These are phyloP conservation scores for Micromonas commoda DNA, from an alignment of 139 green algal genomes.

Conservation along the genomic window DNA sequence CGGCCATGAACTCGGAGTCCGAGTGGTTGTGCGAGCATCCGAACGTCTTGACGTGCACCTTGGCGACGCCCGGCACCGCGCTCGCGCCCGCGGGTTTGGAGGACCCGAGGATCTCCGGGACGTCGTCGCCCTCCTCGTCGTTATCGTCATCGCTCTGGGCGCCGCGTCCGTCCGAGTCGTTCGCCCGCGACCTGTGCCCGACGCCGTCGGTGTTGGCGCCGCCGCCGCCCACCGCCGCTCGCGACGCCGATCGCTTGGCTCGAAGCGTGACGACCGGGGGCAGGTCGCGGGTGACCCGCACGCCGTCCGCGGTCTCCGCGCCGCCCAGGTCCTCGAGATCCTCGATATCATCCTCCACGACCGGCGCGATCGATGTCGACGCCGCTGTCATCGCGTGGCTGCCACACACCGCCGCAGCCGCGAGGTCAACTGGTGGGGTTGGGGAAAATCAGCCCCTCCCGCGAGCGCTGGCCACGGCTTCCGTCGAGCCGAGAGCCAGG, in stretches of 20 bases:
- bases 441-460: too few relatives aligned
- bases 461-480: too few relatives aligned
- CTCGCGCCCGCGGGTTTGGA: neutral
- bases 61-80: conserved; percentile 9
- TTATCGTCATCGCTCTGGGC: neutral
- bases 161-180: neutral
- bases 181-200: neutral
- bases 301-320: neutral
- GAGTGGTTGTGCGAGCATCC: conserved; percentile 35
- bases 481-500: too few relatives aligned
- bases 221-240: neutral
- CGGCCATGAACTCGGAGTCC: conserved; percentile 77
- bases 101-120: neutral
- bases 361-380: too few relatives aligned
- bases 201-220: neutral
- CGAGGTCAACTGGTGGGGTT: too few relatives aligned
- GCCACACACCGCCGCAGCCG: too few relatives aligned
- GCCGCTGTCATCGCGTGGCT: too few relatives aligned
- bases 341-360: too few relatives aligned
- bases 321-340: conserved; percentile 13
- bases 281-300: neutral
- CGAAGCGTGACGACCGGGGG: neutral
- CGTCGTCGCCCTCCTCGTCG: neutral
- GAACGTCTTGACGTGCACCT: conserved; percentile 34
- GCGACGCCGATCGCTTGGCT: neutral